phyloP scores from a whole-genome alignment of 140 eudicot genomes.

The Ambrosia hybrid region DNA sequence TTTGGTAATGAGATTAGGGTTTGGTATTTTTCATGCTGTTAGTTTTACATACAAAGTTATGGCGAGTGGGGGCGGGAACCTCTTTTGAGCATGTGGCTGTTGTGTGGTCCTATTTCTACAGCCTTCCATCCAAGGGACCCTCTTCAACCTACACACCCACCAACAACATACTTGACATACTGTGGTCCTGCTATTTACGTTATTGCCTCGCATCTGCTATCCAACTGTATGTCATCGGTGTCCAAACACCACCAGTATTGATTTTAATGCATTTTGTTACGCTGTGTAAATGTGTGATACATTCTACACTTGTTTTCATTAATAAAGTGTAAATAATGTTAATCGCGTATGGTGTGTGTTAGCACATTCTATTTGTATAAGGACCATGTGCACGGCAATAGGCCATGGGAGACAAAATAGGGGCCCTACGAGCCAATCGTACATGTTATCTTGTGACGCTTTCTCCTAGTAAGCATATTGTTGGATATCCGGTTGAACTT shows the following conservation, averaged over 20 bases:
- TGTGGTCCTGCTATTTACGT: slow-evolving; percentile 30
- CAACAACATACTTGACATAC: background rate
- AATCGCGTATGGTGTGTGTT: too few species aligned
- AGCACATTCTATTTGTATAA: too few species aligned
- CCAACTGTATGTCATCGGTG: background rate
- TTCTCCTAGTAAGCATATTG: too few species aligned
- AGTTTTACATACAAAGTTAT: background rate
- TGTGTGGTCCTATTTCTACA: slow-evolving; percentile 35
- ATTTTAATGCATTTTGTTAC: background rate
- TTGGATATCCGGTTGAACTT: too few species aligned
- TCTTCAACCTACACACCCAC: background rate
- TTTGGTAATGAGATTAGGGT: slow-evolving; percentile 14
- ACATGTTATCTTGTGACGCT: too few species aligned
- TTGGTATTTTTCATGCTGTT: background rate
- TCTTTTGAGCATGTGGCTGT: slow-evolving; percentile 1
- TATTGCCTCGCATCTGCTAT: slow-evolving; percentile 6
- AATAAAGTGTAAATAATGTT: too few species aligned
- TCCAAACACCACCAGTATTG: too few species aligned
- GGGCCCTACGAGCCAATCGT: too few species aligned
- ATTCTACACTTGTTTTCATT: background rate
- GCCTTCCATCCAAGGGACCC: slow-evolving; percentile 14
- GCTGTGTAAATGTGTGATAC: background rate
- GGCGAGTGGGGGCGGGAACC: background rate
- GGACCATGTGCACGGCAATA: too few species aligned
- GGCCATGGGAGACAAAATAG: too few species aligned